A percentile compares a stretch with the other conserved stretches of the same genome.
phyloP scores from a whole-genome alignment of 1,139 yeast species.

The Candida anutae region DNA sequence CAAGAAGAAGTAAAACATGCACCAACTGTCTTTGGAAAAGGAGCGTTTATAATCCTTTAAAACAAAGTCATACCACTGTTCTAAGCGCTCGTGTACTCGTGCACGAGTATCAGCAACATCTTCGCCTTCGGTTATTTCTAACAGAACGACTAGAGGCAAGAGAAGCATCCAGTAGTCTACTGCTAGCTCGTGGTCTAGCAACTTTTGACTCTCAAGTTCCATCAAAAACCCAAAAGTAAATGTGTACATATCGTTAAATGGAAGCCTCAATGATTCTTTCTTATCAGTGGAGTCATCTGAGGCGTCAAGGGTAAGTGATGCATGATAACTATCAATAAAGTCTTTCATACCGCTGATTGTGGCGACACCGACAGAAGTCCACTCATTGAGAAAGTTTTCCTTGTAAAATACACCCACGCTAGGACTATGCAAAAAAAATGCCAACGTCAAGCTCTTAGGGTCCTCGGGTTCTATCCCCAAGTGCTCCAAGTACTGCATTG shows the following conservation, averaged over 20 bases:
- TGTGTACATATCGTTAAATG: conserved; percentile 53
- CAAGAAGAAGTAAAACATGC: conserved; percentile 68
- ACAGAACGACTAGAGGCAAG: conserved; percentile 22
- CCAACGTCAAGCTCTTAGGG: conserved; percentile 57
- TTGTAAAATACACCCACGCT: conserved; percentile 52
- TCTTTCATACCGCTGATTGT: conserved; percentile 44
- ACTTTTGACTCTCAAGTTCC: conserved; percentile 50
- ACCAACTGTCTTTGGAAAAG: conserved; percentile 74
- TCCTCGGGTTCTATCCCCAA: conserved; percentile 71
- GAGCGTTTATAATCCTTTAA: conserved; percentile 28
- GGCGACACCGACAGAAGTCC: conserved; percentile 38
- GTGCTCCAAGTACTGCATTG: conserved; percentile 58
- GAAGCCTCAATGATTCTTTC: conserved; percentile 10
- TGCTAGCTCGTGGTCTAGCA: conserved; percentile 58
- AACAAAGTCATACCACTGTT: conserved; percentile 48
- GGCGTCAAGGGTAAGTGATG: conserved; percentile 22
- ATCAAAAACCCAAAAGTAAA: conserved; percentile 64
- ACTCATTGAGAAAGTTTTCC: conserved; percentile 44
- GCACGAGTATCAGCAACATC: background rate
- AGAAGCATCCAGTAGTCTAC: conserved; percentile 72
- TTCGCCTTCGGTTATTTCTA: background rate
- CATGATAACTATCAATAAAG: conserved; percentile 30
- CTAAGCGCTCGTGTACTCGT: conserved; percentile 21
- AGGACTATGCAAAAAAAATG: conserved; percentile 60
- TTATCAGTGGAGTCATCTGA: conserved; percentile 1